These are phyloP conservation scores for Monilinia laxa DNA, from an alignment of 2,329 filamentous ascomycete genomes.

Conservation along the genomic window DNA sequence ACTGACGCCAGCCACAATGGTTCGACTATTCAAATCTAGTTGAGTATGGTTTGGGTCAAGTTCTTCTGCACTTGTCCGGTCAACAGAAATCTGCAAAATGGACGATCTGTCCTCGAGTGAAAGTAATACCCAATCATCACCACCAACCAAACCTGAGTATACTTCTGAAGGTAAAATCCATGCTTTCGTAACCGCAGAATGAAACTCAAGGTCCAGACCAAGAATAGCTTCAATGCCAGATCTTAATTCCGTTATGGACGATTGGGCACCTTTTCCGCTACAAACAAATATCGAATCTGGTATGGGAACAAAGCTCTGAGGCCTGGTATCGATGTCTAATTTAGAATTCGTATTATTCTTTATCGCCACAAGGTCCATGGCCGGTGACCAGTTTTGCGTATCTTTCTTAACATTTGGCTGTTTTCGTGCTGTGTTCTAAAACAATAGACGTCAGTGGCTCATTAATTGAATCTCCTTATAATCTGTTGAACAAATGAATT, in stretches of 20 bases:
- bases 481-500: not conserved
- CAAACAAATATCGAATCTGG: conserved; percentile 65
- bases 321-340: not conserved
- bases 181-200: conserved; percentile 49
- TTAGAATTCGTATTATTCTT: conserved; percentile 26
- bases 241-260: conserved; percentile 66
- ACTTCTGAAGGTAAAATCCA: conserved; percentile 50
- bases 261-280: conserved; percentile 61
- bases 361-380: conserved; percentile 45
- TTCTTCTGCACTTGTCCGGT: conserved; percentile 49
- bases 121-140: conserved; percentile 36
- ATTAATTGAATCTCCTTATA: too few species aligned
- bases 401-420: conserved; percentile 54
- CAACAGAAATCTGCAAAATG: conserved; percentile 48
- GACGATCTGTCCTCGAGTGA: conserved; percentile 37
- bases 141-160: conserved; percentile 22
- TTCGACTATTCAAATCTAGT: conserved; percentile 55
- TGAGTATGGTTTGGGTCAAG: conserved; percentile 44
- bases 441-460: conserved; percentile 17
- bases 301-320: conserved; percentile 34
- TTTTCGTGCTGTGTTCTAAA: conserved; percentile 56
- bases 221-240: conserved; percentile 69
- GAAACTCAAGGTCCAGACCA: conserved; percentile 55
- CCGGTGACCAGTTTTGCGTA: conserved; percentile 62
- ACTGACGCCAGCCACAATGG: conserved; percentile 47